phyloP scores from a whole-genome alignment of 208 protist genomes.

The Trypanosoma brucei region DNA sequence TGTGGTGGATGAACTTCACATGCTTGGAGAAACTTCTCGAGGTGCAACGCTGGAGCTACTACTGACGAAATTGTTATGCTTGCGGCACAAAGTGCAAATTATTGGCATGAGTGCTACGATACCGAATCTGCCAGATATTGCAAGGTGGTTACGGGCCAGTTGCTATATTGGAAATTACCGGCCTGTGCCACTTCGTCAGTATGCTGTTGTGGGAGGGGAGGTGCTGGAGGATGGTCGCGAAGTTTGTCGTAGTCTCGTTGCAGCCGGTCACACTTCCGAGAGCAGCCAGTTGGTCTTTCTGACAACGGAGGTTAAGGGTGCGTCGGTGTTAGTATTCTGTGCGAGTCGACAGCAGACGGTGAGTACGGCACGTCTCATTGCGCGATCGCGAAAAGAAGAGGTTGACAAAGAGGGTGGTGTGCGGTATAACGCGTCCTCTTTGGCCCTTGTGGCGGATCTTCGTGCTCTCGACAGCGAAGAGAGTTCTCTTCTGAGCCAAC shows the following conservation, averaged over 20 bases:
- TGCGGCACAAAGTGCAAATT: slow-evolving; percentile 65
- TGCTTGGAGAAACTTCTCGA: slow-evolving; percentile 84
- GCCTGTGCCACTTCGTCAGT: slow-evolving; percentile 73
- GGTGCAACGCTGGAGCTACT: slow-evolving; percentile 86
- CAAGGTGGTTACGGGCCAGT: slow-evolving; percentile 72
- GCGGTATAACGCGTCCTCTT: slow-evolving; percentile 11
- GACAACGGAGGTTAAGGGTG: slow-evolving; percentile 54
- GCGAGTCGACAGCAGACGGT: slow-evolving; percentile 72
- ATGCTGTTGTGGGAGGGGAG: slow-evolving; percentile 57
- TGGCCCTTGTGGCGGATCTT: slow-evolving; percentile 42
- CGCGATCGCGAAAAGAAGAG: slow-evolving; percentile 24
- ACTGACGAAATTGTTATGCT: slow-evolving; percentile 75
- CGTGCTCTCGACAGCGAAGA: slow-evolving; percentile 31
- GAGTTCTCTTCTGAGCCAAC: slow-evolving; percentile 33
- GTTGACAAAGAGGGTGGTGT: not conserved
- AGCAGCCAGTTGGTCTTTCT: slow-evolving; percentile 48
- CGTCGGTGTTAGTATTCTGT: slow-evolving; percentile 84
- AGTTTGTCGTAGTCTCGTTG: slow-evolving; percentile 41
- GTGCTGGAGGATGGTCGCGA: slow-evolving; percentile 42
- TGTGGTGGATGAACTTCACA: slow-evolving; percentile 95
- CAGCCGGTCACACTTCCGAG: slow-evolving; percentile 21
- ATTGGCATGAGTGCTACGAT: slow-evolving; percentile 93
- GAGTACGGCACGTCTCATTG: slow-evolving; percentile 62
- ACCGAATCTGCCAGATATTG: slow-evolving; percentile 76
- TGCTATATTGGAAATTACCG: slow-evolving; percentile 72